phyloP scores from a whole-genome alignment of 2,329 filamentous ascomycete genomes.

The Anthostomella pinea region DNA sequence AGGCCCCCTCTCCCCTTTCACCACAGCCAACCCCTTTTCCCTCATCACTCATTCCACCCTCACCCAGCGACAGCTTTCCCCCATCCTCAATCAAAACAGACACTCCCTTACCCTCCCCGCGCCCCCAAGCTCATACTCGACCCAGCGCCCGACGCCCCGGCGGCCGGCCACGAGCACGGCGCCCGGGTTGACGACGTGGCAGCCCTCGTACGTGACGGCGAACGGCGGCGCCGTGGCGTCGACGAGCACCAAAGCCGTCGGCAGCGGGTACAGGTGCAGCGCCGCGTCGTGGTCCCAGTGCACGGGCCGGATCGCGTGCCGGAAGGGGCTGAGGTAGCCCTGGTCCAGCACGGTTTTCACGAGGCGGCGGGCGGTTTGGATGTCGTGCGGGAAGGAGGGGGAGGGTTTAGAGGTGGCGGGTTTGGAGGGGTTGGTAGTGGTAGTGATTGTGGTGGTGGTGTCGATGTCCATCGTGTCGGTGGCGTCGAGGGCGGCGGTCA shows the following conservation, averaged over 20 bases:
- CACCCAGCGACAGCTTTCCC: background rate
- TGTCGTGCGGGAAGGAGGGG: constrained; percentile 43
- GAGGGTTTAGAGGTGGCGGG: constrained; percentile 5
- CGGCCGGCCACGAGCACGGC: constrained; percentile 67
- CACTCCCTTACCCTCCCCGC: constrained; percentile 63
- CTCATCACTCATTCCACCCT: constrained; percentile 1
- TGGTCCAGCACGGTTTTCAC: constrained; percentile 93
- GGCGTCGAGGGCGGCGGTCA: constrained; percentile 28
- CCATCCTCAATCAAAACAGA: constrained; percentile 42
- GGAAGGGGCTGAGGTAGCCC: constrained; percentile 83
- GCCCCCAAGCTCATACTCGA: constrained; percentile 75
- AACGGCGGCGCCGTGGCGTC: constrained; percentile 82
- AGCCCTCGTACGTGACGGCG: constrained; percentile 88
- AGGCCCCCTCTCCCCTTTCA: too few relatives aligned
- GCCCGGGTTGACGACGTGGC: constrained; percentile 92
- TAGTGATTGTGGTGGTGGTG: constrained; percentile 15
- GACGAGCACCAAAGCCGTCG: constrained; percentile 77
- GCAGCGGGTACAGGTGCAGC: constrained; percentile 82
- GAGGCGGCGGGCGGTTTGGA: constrained; percentile 66
- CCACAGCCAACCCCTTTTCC: too few relatives aligned
- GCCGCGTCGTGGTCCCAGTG: constrained; percentile 83
- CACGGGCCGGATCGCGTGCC: constrained; percentile 72
- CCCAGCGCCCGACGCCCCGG: constrained; percentile 72
- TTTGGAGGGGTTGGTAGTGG: constrained; percentile 2
- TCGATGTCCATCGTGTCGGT: constrained; percentile 46